Percentiles rank a stretch among this genome's conserved stretches.
Conservation (phyloP, 2,329 filamentous ascomycete genomes). For the Fusarium sp. region DNA sequence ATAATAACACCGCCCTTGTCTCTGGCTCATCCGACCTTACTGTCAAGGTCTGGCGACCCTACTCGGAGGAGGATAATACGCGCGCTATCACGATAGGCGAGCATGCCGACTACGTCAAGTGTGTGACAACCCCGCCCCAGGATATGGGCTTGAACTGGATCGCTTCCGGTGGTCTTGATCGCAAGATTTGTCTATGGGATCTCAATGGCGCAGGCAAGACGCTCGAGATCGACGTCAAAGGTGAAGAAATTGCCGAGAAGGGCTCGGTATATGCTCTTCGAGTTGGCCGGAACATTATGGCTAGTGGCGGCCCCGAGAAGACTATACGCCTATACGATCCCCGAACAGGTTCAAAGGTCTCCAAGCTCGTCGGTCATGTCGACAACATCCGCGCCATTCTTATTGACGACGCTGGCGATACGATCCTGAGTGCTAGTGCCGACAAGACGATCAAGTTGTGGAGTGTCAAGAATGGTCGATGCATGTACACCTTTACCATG, state of each 20-base stretch:
- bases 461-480: slow-evolving; percentile 94
- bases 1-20: slow-evolving; percentile 82
- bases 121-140: slow-evolving; percentile 78
- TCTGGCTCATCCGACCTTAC: slow-evolving; percentile 95
- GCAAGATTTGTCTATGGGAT: slow-evolving; percentile 95
- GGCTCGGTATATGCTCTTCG: slow-evolving; percentile 94
- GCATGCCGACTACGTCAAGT: slow-evolving; percentile 97
- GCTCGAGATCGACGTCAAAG: slow-evolving; percentile 85
- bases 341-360: slow-evolving; percentile 87
- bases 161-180: slow-evolving; percentile 91
- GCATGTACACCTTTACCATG: slow-evolving; percentile 99
- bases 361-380: slow-evolving; percentile 96
- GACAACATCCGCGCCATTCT: slow-evolving; percentile 94
- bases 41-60: slow-evolving; percentile 91
- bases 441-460: slow-evolving; percentile 98
- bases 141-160: slow-evolving; percentile 82
- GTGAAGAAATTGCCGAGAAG: slow-evolving; percentile 88
- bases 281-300: slow-evolving; percentile 82
- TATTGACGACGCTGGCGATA: slow-evolving; percentile 89
- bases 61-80: slow-evolving; percentile 67
- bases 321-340: slow-evolving; percentile 94
- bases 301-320: slow-evolving; percentile 93
- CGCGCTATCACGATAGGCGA: slow-evolving; percentile 80
- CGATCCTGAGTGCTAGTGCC: slow-evolving; percentile 91
- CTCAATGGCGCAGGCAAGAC: slow-evolving; percentile 87